These are phyloP conservation scores for Musa itinerans DNA, from an alignment of 176 grass and related monocot species.

Conservation along the genomic window DNA sequence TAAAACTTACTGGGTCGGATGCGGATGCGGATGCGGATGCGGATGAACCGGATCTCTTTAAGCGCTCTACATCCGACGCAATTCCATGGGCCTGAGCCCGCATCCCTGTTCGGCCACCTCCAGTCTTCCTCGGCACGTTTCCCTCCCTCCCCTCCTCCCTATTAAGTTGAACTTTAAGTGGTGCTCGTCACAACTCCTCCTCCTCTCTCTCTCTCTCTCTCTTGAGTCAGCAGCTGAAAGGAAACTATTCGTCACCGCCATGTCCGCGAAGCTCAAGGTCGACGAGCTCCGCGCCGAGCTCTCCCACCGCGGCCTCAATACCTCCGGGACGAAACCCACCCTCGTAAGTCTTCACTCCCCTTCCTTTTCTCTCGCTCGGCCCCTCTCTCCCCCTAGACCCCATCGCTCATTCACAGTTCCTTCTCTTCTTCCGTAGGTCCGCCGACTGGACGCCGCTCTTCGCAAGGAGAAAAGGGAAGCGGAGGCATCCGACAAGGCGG, in stretches of 20 bases:
- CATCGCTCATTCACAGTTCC: neutral
- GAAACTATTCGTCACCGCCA: neutral
- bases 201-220: neutral
- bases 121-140: too few relatives aligned
- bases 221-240: too few relatives aligned
- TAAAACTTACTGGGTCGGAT: too few relatives aligned
- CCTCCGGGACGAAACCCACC: slow-evolving; percentile 40
- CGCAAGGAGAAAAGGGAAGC: slow-evolving; percentile 31
- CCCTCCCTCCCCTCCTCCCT: too few relatives aligned
- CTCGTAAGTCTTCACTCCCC: slow-evolving; percentile 31
- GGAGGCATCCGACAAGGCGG: neutral
- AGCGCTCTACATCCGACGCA: too few relatives aligned
- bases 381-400: neutral
- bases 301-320: slow-evolving; percentile 40
- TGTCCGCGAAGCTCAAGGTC: slow-evolving; percentile 62
- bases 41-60: too few relatives aligned
- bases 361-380: neutral
- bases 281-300: slow-evolving; percentile 56
- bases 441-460: slow-evolving; percentile 46
- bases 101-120: too few relatives aligned
- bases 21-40: too few relatives aligned
- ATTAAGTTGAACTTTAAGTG: too few relatives aligned
- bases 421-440: slow-evolving; percentile 24
- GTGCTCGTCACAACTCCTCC: too few relatives aligned
- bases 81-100: too few relatives aligned